Conservation (phyloP, 257 asterid species). For the Primulina huaijiensis region DNA sequence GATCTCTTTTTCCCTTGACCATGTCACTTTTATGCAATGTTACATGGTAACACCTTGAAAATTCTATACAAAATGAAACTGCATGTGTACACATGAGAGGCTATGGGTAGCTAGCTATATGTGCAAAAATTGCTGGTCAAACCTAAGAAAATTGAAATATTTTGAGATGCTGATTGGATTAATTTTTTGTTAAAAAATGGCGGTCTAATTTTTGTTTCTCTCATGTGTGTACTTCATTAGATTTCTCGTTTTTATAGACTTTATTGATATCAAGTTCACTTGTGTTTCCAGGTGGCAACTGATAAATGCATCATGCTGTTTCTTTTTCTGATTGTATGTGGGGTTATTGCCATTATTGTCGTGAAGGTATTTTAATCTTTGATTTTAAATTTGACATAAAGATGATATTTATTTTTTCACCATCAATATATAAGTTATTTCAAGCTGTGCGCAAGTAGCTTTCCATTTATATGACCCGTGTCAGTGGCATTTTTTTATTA, state of each 20-base stretch:
- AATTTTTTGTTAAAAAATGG: background rate
- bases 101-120: constrained; percentile 8
- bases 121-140: constrained; percentile 13
- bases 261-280: constrained; percentile 8
- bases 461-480: background rate
- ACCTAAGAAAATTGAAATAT: constrained; percentile 1
- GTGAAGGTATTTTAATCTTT: constrained; percentile 61
- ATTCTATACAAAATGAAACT: constrained; percentile 4
- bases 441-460: background rate
- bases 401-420: background rate
- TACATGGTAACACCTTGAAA: background rate
- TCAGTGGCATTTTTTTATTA: background rate
- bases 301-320: constrained; percentile 94
- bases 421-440: background rate
- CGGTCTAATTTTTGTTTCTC: constrained; percentile 10
- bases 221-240: constrained; percentile 8
- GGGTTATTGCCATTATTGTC: constrained; percentile 78
- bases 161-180: background rate
- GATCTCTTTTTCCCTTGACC: constrained; percentile 5
- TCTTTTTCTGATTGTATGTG: constrained; percentile 80
- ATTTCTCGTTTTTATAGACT: constrained; percentile 18
- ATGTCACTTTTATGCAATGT: background rate
- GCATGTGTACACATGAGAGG: constrained; percentile 3
- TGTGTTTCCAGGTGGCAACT: constrained; percentile 78
- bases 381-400: background rate